A percentile compares a stretch with the other conserved stretches of the same genome.
phyloP scores from a whole-genome alignment of 176 grass and related monocot species.

The Triticum monococcum region DNA sequence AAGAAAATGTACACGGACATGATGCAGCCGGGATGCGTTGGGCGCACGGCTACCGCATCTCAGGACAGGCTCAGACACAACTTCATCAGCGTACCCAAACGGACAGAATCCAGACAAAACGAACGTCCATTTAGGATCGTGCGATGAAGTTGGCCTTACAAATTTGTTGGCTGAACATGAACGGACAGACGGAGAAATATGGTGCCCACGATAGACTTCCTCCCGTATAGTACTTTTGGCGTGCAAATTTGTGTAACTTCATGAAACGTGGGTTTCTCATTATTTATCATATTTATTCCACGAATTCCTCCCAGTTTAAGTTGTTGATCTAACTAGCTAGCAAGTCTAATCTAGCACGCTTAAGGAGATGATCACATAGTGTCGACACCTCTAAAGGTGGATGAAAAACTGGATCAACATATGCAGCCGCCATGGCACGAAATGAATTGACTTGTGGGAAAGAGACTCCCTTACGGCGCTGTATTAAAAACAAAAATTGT shows the following conservation, averaged over 20 bases:
- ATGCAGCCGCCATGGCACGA: not conserved
- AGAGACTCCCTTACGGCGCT: too few species aligned
- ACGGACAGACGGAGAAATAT: not conserved
- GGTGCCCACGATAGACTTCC: not conserved
- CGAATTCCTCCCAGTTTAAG: not conserved
- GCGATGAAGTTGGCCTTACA: not conserved
- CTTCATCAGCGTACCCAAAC: too few species aligned
- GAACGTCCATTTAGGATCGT: too few species aligned
- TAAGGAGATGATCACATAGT: constrained; percentile 10
- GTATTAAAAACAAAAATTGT: too few species aligned
- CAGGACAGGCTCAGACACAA: too few species aligned
- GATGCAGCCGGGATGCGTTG: too few species aligned
- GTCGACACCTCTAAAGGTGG: not conserved
- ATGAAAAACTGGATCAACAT: not conserved
- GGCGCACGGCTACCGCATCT: too few species aligned
- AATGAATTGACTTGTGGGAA: too few species aligned
- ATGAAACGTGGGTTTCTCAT: not conserved
- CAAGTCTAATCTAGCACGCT: not conserved
- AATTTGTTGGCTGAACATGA: not conserved
- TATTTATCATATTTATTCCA: not conserved
- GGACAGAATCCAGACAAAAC: too few species aligned
- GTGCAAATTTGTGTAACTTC: not conserved
- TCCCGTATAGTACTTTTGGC: not conserved
- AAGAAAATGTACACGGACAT: too few species aligned
- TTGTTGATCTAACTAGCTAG: not conserved